phyloP scores from a whole-genome alignment of 257 asterid species.

The Fraxinus quadrangulata region DNA sequence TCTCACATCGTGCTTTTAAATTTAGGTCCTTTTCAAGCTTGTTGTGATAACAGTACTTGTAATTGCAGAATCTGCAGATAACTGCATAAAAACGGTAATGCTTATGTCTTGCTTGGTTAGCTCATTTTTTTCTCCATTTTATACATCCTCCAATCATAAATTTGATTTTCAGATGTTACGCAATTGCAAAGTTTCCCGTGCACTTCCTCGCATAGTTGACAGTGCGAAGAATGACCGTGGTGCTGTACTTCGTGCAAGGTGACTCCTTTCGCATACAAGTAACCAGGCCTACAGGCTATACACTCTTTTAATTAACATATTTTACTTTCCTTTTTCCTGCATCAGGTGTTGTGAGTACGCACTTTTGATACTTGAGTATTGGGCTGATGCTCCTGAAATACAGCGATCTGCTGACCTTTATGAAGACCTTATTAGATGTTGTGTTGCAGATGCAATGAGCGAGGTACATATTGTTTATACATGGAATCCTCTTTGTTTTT shows the following conservation, averaged over 20 bases:
- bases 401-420: constrained; percentile 92
- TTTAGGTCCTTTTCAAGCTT: constrained; percentile 99
- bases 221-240: constrained; percentile 88
- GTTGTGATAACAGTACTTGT: constrained; percentile 99
- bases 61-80: constrained; percentile 98
- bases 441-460: constrained; percentile 98
- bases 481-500: constrained; percentile 17
- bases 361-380: constrained; percentile 83
- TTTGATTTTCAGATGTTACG: constrained; percentile 74
- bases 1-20: constrained; percentile 43
- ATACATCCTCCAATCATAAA: constrained; percentile 21
- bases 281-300: constrained; percentile 18
- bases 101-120: constrained; percentile 16
- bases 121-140: constrained; percentile 19
- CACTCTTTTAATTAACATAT: constrained; percentile 24
- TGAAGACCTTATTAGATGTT: constrained; percentile 91
- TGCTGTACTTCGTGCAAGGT: constrained; percentile 98
- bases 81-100: constrained; percentile 95
- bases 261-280: constrained; percentile 18
- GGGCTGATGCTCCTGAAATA: constrained; percentile 99
- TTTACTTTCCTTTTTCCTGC: constrained; percentile 24
- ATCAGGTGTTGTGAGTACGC: constrained; percentile 97
- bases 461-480: constrained; percentile 58
- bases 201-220: constrained; percentile 87
- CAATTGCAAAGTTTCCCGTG: constrained; percentile 95